Percentiles rank a stretch among this genome's conserved stretches.
These are phyloP conservation scores for Dactylellina drechsleri DNA, from an alignment of 2,329 filamentous ascomycete genomes.

Conservation along the genomic window DNA sequence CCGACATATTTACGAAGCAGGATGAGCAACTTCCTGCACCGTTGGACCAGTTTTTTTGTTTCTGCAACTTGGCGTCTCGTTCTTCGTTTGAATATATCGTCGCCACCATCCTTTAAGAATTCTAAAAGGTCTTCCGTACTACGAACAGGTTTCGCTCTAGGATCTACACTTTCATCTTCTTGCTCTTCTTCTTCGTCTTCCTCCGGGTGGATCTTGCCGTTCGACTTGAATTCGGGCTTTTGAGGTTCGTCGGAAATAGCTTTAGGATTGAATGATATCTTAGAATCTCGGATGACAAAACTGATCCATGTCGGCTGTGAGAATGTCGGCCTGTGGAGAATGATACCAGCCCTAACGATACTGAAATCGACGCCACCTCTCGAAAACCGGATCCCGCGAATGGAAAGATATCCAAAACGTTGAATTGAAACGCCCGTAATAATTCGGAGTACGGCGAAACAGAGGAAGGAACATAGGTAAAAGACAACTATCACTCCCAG, in stretches of 20 bases:
- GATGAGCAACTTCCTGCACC: slow-evolving; percentile 65
- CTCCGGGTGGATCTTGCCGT: slow-evolving; percentile 31
- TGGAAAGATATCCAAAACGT: slow-evolving; percentile 88
- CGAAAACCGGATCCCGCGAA: slow-evolving; percentile 89
- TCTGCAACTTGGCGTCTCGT: slow-evolving; percentile 58
- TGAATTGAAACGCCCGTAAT: slow-evolving; percentile 95
- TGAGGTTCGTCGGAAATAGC: slow-evolving; percentile 11
- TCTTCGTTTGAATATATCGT: slow-evolving; percentile 47
- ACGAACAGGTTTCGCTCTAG: slow-evolving; percentile 28
- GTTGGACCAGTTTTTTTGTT: slow-evolving; percentile 46
- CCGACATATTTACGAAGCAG: slow-evolving; percentile 83
- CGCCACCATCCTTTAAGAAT: slow-evolving; percentile 51
- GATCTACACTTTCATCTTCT: slow-evolving; percentile 55
- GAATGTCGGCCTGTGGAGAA: slow-evolving; percentile 92
- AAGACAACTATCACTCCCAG: slow-evolving; percentile 84
- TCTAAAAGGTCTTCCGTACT: slow-evolving; percentile 57
- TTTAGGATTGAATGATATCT: slow-evolving; percentile 77
- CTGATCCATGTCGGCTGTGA: slow-evolving; percentile 97
- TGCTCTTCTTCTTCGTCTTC: not conserved
- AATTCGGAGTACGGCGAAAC: slow-evolving; percentile 92
- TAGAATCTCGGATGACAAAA: slow-evolving; percentile 84
- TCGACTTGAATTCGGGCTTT: slow-evolving; percentile 55
- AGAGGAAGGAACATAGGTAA: slow-evolving; percentile 89
- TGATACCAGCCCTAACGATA: slow-evolving; percentile 85
- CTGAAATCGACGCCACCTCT: slow-evolving; percentile 89